Evolutionary conservation across 1,284 basidiomycete genomes (phyloP).

Genomic region (Puccinia sorghi): DNA sequence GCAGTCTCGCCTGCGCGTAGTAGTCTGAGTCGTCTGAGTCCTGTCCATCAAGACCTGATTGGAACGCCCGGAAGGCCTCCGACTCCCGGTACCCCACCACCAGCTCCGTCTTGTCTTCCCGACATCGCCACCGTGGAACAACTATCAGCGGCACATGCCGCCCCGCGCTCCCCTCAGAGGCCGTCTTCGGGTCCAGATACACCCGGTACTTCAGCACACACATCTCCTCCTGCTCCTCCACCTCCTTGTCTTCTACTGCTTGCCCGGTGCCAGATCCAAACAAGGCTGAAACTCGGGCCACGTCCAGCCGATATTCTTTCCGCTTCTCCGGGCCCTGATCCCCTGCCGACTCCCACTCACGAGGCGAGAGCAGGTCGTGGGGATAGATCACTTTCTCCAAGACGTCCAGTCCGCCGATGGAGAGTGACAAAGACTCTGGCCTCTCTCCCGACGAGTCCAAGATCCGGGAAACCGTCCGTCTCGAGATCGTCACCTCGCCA

Average conservation of each 20-base stretch:
- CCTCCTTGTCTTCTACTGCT: no score
- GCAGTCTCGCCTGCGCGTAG: not conserved
- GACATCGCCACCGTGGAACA: slow-evolving; percentile 14
- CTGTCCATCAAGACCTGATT: not conserved
- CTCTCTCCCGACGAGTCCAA: not conserved
- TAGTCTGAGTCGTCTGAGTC: not conserved
- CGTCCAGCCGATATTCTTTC: slow-evolving; percentile 15
- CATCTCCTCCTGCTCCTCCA: not conserved
- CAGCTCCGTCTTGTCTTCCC: slow-evolving; percentile 21
- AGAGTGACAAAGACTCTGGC: not conserved
- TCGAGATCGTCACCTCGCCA: slow-evolving; percentile 15
- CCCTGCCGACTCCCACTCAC: not conserved
- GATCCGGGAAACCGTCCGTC: not conserved
- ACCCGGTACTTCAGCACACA: slow-evolving; percentile 39
- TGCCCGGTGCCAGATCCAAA: not conserved
- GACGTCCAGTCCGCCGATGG: not conserved
- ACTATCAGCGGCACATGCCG: slow-evolving; percentile 6
- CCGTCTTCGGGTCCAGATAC: slow-evolving; percentile 6
- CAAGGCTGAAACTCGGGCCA: not conserved
- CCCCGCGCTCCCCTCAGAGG: not conserved
- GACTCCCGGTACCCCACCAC: slow-evolving; percentile 4
- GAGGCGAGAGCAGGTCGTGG: not conserved
- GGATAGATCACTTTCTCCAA: slow-evolving; percentile 30
- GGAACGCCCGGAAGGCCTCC: not conserved
- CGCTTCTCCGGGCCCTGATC: not conserved